phyloP scores from a whole-genome alignment of 192 early-diverging fungal genomes.

The Dispira simplex region DNA sequence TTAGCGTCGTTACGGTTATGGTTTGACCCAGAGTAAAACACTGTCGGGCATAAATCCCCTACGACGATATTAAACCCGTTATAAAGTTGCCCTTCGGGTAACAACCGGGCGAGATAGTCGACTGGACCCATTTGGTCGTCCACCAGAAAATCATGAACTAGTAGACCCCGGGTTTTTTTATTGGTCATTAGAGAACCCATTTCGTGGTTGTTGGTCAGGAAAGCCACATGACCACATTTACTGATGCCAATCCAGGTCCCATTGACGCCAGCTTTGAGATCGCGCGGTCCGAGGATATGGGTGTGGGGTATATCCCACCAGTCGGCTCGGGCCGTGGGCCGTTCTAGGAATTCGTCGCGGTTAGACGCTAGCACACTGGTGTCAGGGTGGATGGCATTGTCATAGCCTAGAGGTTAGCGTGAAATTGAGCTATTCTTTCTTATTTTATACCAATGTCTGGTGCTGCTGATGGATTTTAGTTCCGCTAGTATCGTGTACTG shows the following conservation, averaged over 20 bases:
- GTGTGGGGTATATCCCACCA: slow-evolving; percentile 11
- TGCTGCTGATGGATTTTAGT: not conserved
- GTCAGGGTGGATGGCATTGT: not conserved
- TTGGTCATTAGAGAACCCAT: not conserved
- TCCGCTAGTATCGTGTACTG: too few species aligned
- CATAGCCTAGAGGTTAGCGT: too few species aligned
- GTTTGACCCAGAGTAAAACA: not conserved
- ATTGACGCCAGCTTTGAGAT: not conserved
- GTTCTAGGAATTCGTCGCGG: slow-evolving; percentile 6
- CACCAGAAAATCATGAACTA: slow-evolving; percentile 1
- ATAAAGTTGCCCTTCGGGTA: not conserved
- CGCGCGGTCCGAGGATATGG: not conserved
- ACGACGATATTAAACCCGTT: slow-evolving; percentile 5
- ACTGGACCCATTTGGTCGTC: not conserved
- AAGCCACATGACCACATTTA: not conserved
- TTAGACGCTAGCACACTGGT: slow-evolving; percentile 5
- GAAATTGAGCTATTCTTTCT: too few species aligned
- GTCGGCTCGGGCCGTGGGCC: not conserved
- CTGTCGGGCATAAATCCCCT: not conserved
- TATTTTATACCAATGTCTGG: not conserved
- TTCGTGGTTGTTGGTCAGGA: slow-evolving; percentile 5
- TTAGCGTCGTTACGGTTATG: not conserved
- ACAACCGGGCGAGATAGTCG: not conserved
- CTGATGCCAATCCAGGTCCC: slow-evolving; percentile 8
- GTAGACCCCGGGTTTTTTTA: not conserved